phyloP scores from a whole-genome alignment of 2,329 filamentous ascomycete species.

The Corinectria fuckeliana region DNA sequence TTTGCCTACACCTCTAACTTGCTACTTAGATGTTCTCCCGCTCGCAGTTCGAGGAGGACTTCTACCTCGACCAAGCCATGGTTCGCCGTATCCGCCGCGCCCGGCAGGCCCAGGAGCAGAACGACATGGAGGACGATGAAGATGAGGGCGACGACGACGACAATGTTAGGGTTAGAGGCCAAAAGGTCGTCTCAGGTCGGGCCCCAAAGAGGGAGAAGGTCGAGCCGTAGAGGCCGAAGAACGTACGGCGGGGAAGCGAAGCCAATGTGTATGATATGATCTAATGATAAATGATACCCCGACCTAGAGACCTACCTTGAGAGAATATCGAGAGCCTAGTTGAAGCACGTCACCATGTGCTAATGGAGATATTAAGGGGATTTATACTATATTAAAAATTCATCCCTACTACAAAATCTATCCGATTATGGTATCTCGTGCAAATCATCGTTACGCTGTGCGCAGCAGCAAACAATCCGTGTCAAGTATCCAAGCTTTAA shows the following conservation, averaged over 20 bases:
- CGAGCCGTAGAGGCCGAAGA: background rate
- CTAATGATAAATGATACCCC: constrained; percentile 20
- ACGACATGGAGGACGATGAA: constrained; percentile 52
- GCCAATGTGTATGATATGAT: constrained; percentile 13
- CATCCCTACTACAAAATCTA: constrained; percentile 3
- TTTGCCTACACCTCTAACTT: constrained; percentile 2
- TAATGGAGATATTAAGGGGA: background rate
- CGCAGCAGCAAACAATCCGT: background rate
- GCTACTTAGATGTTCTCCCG: constrained; percentile 53
- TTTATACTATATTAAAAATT: background rate
- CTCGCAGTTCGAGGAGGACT: constrained; percentile 50
- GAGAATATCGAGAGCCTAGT: background rate
- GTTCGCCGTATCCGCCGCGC: constrained; percentile 64
- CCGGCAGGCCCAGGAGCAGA: constrained; percentile 50
- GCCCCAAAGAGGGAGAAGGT: constrained; percentile 34
- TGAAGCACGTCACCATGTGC: background rate
- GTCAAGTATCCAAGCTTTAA: background rate
- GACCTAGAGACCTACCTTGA: background rate
- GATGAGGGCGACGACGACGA: constrained; percentile 34
- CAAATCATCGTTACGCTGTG: constrained; percentile 2
- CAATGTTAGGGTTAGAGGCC: constrained; percentile 35
- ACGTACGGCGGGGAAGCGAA: background rate
- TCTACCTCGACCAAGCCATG: constrained; percentile 63
- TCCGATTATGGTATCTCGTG: constrained; percentile 13
- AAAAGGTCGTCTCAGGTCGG: constrained; percentile 30